These are phyloP conservation scores for Aspergillus eucalypticola DNA, from an alignment of 2,329 filamentous ascomycete genomes.

Conservation along the genomic window DNA sequence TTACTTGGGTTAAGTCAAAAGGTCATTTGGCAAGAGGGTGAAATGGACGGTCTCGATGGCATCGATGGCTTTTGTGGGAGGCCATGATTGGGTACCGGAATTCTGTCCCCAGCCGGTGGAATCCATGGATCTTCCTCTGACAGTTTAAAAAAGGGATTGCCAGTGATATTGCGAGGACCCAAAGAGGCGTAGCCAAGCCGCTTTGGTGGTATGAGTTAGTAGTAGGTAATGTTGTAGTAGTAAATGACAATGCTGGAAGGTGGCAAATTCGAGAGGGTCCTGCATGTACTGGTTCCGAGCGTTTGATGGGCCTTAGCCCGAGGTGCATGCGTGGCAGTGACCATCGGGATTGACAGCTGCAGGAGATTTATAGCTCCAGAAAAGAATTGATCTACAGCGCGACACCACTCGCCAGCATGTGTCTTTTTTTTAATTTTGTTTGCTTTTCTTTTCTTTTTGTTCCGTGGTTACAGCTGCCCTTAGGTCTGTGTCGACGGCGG, in stretches of 20 bases:
- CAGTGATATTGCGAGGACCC: not conserved
- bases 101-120: conserved; percentile 5
- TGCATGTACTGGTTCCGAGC: conserved; percentile 1
- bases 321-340: conserved; percentile 7
- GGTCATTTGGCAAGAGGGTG: not conserved
- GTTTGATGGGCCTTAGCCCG: conserved; percentile 3
- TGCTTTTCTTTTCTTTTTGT: not conserved
- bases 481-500: not conserved
- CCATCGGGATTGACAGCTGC: conserved; percentile 7
- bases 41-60: conserved; percentile 2
- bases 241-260: not conserved
- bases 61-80: conserved; percentile 4
- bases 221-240: not conserved
- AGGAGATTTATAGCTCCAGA: conserved; percentile 1
- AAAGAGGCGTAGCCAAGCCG: not conserved
- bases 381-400: not conserved
- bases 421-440: too few relatives aligned
- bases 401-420: not conserved
- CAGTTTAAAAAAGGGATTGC: not conserved
- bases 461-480: not conserved
- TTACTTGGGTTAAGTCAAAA: not conserved
- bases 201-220: not conserved
- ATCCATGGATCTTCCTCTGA: conserved; percentile 5
- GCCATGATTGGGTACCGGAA: conserved; percentile 11
- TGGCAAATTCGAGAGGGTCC: conserved; percentile 4